phyloP scores from a whole-genome alignment of 352 stramenopile genomes.

The Lagenidium giganteum region DNA sequence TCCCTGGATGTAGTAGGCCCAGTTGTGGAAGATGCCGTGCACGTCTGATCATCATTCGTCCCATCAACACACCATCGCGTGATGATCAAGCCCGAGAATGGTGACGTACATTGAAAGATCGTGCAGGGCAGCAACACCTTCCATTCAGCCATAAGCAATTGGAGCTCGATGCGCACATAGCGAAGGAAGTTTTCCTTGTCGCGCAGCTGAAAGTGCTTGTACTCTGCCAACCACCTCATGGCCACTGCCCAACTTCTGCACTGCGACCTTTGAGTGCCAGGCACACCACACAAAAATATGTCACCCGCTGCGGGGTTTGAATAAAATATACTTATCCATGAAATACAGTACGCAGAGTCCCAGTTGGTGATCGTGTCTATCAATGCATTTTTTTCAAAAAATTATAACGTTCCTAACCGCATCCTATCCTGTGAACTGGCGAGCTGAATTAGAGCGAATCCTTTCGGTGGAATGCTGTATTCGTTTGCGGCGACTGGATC shows the following conservation, averaged over 20 bases:
- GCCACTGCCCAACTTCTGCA: neutral
- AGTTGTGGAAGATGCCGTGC: slow-evolving; percentile 81
- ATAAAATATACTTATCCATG: too few species aligned
- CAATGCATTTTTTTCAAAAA: too few species aligned
- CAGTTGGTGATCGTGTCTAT: too few species aligned
- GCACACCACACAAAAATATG: too few species aligned
- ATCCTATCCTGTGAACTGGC: too few species aligned
- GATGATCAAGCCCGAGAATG: neutral
- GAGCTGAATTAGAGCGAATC: too few species aligned
- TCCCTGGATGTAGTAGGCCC: slow-evolving; percentile 81
- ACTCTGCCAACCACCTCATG: neutral
- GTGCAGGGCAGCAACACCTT: slow-evolving; percentile 67
- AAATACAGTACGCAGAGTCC: too few species aligned
- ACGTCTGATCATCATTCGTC: slow-evolving; percentile 26
- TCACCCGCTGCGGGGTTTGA: too few species aligned
- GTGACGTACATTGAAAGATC: slow-evolving; percentile 75
- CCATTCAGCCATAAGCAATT: slow-evolving; percentile 60
- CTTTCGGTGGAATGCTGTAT: too few species aligned
- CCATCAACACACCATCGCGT: neutral
- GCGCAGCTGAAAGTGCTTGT: slow-evolving; percentile 44
- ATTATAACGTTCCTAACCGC: too few species aligned
- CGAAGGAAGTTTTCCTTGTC: slow-evolving; percentile 50
- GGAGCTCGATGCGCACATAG: slow-evolving; percentile 59
- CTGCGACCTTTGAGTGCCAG: too few species aligned
- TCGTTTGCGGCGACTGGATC: too few species aligned